Conservation (phyloP, 2,329 filamentous ascomycete species). For the Didymellaceae sp. region DNA sequence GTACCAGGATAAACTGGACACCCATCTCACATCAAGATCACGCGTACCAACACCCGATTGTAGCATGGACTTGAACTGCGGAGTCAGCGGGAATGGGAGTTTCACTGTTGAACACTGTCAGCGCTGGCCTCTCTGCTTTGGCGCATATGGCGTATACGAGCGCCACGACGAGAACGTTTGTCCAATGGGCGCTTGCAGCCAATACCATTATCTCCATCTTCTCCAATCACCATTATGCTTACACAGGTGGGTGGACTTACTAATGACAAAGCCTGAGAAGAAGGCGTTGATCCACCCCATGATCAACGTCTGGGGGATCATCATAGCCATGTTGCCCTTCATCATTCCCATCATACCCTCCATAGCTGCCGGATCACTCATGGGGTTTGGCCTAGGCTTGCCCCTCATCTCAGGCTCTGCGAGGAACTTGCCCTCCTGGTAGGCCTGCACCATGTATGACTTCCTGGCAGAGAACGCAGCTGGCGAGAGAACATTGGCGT, state of each 20-base stretch:
- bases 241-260: slow-evolving; percentile 59
- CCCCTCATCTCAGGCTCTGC: slow-evolving; percentile 88
- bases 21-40: slow-evolving; percentile 97
- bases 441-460: slow-evolving; percentile 78
- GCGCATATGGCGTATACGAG: not conserved
- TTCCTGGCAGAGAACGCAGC: slow-evolving; percentile 81
- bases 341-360: slow-evolving; percentile 99
- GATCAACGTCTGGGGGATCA: slow-evolving; percentile 96
- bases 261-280: slow-evolving; percentile 97
- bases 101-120: slow-evolving; percentile 68
- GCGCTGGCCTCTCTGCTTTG: slow-evolving; percentile 7
- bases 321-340: slow-evolving; percentile 99
- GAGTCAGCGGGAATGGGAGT: slow-evolving; percentile 94
- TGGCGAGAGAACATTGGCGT: slow-evolving; percentile 79
- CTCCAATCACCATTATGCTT: not conserved
- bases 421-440: slow-evolving; percentile 84
- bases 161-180: not conserved
- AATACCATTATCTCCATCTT: too few relatives aligned
- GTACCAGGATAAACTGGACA: slow-evolving; percentile 98
- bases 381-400: slow-evolving; percentile 88
- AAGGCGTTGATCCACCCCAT: slow-evolving; percentile 99
- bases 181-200: not conserved
- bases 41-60: slow-evolving; percentile 95
- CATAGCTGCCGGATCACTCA: slow-evolving; percentile 95
- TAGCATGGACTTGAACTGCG: slow-evolving; percentile 99